Evolutionary conservation across 164 flowering plant species (phyloP), one percentile per base, ranked within the genome.

Genomic region (Chimonanthus praecox): DNA sequence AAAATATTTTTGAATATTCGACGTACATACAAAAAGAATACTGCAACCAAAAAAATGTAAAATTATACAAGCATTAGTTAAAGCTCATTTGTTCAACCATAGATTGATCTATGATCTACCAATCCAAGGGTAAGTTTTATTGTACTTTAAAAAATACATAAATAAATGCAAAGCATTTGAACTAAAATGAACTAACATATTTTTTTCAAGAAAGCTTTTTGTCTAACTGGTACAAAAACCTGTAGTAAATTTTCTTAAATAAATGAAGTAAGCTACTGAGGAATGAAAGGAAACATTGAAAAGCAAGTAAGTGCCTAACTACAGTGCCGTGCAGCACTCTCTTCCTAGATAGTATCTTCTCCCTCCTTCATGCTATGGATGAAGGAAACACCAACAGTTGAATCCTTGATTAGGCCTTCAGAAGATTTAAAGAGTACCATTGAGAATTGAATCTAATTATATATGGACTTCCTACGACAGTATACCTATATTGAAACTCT

Each of bases 1-100:
- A 89, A 93, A 58, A 95, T 88, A 77, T 93, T 95, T 81, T 84
- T 89, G 84, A 92, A 90, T 80, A 95, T 89, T 71, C 94, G 86
- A 4, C 88, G 87, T 9, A 93, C 80, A 74, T 89, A 93, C 68
- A 85, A 80, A 69, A 89, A 75, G 77, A 90, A 87, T 81, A 93
- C 97, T 95, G 96, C 90, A 90, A 77, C 9, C 64, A 75, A 68
- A 10, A 7, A 62, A 33, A 44, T 58, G 5, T 21, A 18, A 49
- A 73, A 69, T 64, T 4, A 58, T 46, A 74, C 62, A 58, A 76
- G 71, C 21, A 64, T 64, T 7, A 15, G 49, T 11, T 33, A 60
- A 18, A 61, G 13, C 43, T 58, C 45, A 5, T 9, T 3, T 10
- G 3, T 48, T 72, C 47, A 65, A 9, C 47, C 4, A 47, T 47